phyloP scores from a whole-genome alignment of 2,329 filamentous ascomycete genomes.

The Corniculantispora saksenae region DNA sequence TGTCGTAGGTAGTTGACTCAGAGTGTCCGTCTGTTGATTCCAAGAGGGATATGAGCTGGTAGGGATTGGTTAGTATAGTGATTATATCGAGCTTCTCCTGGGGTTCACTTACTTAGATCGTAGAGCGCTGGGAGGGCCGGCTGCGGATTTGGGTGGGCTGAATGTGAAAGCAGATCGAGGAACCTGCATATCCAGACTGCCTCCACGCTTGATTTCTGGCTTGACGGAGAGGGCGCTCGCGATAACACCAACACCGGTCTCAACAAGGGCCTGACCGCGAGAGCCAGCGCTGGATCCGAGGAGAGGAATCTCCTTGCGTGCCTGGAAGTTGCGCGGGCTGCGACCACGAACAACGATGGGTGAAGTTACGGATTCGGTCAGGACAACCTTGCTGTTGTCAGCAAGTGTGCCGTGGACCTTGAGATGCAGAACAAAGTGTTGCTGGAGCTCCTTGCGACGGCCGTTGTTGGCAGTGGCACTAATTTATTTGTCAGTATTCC shows the following conservation, averaged over 20 bases:
- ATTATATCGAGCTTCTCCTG: not conserved
- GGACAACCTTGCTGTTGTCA: conserved; percentile 77
- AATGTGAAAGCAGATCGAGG: conserved; percentile 61
- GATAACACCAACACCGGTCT: conserved; percentile 62
- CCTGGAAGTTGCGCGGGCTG: conserved; percentile 92
- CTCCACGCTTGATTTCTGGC: conserved; percentile 53
- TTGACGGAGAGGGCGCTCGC: conserved; percentile 58
- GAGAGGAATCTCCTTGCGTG: conserved; percentile 87
- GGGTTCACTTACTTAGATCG: conserved; percentile 59
- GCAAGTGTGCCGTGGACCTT: conserved; percentile 83
- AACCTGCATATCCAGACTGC: conserved; percentile 53
- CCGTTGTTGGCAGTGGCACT: conserved; percentile 96
- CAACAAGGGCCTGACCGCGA: conserved; percentile 72
- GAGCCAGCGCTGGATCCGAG: conserved; percentile 75
- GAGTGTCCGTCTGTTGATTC: conserved; percentile 33
- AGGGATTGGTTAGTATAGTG: conserved; percentile 28
- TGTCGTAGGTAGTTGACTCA: conserved; percentile 49
- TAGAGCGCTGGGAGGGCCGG: conserved; percentile 53
- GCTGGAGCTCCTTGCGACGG: conserved; percentile 88
- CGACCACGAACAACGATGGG: conserved; percentile 92
- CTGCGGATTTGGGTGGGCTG: conserved; percentile 56
- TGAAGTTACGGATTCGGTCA: conserved; percentile 83
- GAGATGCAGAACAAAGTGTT: conserved; percentile 89
- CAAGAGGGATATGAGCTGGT: conserved; percentile 60
- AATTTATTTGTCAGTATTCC: not conserved